phyloP scores from a whole-genome alignment of 148 eudicot species.

The Arbutus unedo region DNA sequence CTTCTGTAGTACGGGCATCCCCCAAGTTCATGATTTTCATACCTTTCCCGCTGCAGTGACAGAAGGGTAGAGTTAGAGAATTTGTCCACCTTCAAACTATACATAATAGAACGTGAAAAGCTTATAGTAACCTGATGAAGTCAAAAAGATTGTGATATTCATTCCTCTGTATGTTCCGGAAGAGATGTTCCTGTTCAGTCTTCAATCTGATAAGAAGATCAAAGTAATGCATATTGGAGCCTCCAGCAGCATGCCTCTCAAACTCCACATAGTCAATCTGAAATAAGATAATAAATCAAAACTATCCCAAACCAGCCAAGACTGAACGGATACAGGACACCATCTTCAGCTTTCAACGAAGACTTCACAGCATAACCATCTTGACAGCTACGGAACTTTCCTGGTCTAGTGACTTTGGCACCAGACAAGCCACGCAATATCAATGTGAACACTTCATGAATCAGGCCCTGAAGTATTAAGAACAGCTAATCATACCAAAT shows the following conservation, averaged over 20 bases:
- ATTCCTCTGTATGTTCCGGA: constrained; percentile 94
- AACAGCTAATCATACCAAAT: neutral
- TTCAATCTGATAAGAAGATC: constrained; percentile 83
- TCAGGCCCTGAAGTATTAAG: constrained; percentile 60
- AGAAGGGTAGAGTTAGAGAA: neutral
- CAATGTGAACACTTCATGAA: constrained; percentile 85
- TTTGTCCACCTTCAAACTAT: neutral
- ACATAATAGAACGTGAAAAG: constrained; percentile 3
- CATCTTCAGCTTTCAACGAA: constrained; percentile 97
- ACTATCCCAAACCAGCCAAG: neutral
- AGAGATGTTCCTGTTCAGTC: constrained; percentile 91
- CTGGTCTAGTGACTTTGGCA: constrained; percentile 92
- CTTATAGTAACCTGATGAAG: constrained; percentile 60
- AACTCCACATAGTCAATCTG: constrained; percentile 96
- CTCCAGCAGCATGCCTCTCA: constrained; percentile 95
- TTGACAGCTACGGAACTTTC: constrained; percentile 89
- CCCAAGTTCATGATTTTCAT: constrained; percentile 77
- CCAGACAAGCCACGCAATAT: constrained; percentile 89
- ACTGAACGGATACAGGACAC: constrained; percentile 65
- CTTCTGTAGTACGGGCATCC: constrained; percentile 39
- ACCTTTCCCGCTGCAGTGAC: constrained; percentile 59
- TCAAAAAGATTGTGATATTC: constrained; percentile 77
- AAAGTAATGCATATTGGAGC: constrained; percentile 95
- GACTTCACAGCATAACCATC: constrained; percentile 97
- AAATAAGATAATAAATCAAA: constrained; percentile 13